A percentile compares a stretch with the other conserved stretches of the same genome.
Conservation (phyloP, 2,329 filamentous ascomycete genomes). For the Dactylellina haptotyla region DNA sequence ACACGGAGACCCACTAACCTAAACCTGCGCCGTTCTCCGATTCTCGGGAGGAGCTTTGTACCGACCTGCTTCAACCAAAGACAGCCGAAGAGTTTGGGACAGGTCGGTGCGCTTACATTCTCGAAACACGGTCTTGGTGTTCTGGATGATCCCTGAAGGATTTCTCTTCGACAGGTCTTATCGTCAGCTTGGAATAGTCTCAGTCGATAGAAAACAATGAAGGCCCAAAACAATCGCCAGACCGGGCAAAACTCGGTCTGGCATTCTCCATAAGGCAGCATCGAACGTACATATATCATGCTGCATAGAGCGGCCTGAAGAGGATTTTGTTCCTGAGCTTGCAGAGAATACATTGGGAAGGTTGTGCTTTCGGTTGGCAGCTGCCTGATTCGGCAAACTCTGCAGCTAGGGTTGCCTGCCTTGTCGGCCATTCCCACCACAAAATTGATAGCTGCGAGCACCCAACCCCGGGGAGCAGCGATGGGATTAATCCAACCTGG, state of each 20-base stretch:
- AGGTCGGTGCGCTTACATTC: too few species aligned
- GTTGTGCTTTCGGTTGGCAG: conserved; percentile 14
- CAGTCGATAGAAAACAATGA: not conserved
- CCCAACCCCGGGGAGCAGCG: too few species aligned
- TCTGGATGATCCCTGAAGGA: not conserved
- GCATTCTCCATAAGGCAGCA: conserved; percentile 12
- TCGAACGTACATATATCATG: not conserved
- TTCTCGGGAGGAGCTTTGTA: not conserved
- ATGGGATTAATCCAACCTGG: not conserved
- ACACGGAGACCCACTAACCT: not conserved
- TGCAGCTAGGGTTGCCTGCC: not conserved
- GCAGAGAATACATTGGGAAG: conserved; percentile 30
- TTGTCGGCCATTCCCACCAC: not conserved
- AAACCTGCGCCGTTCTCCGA: not conserved
- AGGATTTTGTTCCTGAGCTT: conserved; percentile 2
- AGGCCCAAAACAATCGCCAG: not conserved
- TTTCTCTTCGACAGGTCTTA: conserved; percentile 25
- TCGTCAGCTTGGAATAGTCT: conserved; percentile 1
- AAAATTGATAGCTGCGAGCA: too few species aligned
- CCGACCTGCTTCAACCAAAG: not conserved
- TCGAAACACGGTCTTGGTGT: too few species aligned
- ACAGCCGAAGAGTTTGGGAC: too few species aligned
- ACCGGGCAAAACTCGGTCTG: not conserved
- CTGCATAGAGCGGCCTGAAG: not conserved
- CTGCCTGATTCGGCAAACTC: conserved; percentile 40